Percentiles rank a stretch among this genome's conserved stretches.
Conservation (phyloP, 129 eudicot genomes). For the Glebionis coronaria region DNA sequence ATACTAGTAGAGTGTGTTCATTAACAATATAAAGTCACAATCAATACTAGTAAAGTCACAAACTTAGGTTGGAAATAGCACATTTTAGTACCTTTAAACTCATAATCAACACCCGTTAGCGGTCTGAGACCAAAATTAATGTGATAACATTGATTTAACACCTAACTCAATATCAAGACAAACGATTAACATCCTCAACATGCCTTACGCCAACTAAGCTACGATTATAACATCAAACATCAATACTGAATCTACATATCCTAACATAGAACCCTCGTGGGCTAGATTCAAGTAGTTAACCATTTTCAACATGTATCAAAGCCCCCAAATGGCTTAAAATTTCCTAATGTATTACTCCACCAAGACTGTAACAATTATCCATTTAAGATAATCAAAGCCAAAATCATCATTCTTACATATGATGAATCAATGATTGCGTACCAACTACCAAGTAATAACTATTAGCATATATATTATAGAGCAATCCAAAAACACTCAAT, state of each 20-base stretch:
- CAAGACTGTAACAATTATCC: no score
- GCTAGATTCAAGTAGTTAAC: no score
- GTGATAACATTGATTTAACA: background rate
- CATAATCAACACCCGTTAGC: background rate
- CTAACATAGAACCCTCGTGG: background rate
- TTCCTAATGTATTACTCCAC: no score
- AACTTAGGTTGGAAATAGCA: background rate
- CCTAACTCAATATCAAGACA: background rate
- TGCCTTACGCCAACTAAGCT: conserved; percentile 1
- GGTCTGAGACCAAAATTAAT: background rate
- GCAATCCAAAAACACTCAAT: no score
- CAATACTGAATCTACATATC: background rate
- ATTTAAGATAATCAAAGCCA: no score
- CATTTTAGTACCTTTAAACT: background rate
- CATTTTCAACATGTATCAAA: no score
- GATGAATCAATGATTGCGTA: no score
- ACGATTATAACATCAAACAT: background rate
- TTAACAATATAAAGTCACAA: background rate
- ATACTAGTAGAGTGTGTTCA: background rate
- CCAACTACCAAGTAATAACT: no score
- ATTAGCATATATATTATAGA: no score
- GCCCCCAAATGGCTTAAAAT: no score
- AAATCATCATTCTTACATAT: no score
- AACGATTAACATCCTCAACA: background rate
- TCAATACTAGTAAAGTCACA: background rate